Percentiles rank a stretch among this genome's conserved stretches.
These are phyloP conservation scores for Aspergillus sparsus DNA, from an alignment of 495 filamentous ascomycete genomes.

Conservation along the genomic window DNA sequence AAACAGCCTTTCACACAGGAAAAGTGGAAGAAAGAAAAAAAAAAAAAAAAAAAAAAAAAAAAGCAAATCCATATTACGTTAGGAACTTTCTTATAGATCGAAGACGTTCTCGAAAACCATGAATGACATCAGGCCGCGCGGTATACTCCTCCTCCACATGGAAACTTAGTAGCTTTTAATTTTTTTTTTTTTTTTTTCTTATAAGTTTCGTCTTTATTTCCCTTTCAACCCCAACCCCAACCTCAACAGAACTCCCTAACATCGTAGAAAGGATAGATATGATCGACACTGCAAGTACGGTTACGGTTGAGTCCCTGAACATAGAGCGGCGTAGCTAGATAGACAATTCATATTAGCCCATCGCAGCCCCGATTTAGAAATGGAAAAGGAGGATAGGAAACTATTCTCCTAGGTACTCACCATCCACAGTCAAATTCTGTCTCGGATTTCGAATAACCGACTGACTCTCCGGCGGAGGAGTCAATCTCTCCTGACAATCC, in stretches of 20 bases:
- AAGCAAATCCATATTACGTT: too few species aligned
- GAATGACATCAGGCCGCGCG: too few species aligned
- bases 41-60: too few species aligned
- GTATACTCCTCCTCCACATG: too few species aligned
- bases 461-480: slow-evolving; percentile 12
- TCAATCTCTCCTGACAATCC: slow-evolving; percentile 40
- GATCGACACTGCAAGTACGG: slow-evolving; percentile 9
- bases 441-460: slow-evolving; percentile 11
- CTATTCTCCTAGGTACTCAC: slow-evolving; percentile 6
- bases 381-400: neutral
- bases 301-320: neutral
- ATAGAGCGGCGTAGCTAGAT: slow-evolving; percentile 8
- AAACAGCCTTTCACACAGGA: too few species aligned
- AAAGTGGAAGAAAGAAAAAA: too few species aligned
- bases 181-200: neutral
- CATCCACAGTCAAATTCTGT: slow-evolving; percentile 8
- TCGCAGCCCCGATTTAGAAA: neutral
- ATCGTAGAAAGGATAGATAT: slow-evolving; percentile 7
- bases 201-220: too few species aligned
- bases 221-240: slow-evolving; percentile 4
- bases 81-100: too few species aligned
- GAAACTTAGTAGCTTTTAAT: too few species aligned
- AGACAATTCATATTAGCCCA: neutral
- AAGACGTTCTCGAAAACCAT: too few species aligned
- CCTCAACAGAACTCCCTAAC: slow-evolving; percentile 8